Evolutionary conservation across 2,329 filamentous ascomycete species (phyloP).

Genomic region (Fusarium sp.): DNA sequence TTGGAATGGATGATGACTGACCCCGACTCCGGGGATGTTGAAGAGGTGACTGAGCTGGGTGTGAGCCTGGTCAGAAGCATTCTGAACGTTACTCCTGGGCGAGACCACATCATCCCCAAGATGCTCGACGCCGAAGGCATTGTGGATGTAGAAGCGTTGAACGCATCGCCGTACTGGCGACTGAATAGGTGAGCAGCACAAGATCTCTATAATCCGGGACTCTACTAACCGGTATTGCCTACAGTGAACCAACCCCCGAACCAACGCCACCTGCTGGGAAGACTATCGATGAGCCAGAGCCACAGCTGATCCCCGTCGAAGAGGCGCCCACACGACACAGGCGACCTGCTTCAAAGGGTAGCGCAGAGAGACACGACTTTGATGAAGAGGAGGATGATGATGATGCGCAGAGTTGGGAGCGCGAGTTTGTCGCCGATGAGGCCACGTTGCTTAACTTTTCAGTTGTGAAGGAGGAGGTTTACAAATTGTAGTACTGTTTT

Average conservation of each 20-base stretch:
- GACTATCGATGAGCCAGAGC: constrained; percentile 21
- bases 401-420: constrained; percentile 23
- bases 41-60: constrained; percentile 23
- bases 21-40: constrained; percentile 12
- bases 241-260: constrained; percentile 29
- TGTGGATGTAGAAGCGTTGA: constrained; percentile 25
- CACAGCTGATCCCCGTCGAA: neutral
- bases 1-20: constrained; percentile 40
- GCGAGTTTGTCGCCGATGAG: constrained; percentile 30
- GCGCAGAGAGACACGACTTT: constrained; percentile 16
- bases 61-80: constrained; percentile 30
- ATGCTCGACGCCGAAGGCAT: constrained; percentile 31
- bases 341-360: constrained; percentile 26
- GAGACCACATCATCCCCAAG: constrained; percentile 19
- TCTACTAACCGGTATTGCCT: constrained; percentile 4
- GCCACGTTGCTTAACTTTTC: constrained; percentile 36
- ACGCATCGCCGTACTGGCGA: constrained; percentile 30
- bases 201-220: too few relatives aligned
- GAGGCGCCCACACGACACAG: constrained; percentile 7
- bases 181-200: constrained; percentile 19
- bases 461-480: constrained; percentile 21
- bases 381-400: neutral
- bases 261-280: constrained; percentile 18
- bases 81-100: constrained; percentile 21
- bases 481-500: neutral